These are phyloP conservation scores for Talaromyces wortmannii DNA, from an alignment of 495 filamentous ascomycete genomes.

Conservation along the genomic window DNA sequence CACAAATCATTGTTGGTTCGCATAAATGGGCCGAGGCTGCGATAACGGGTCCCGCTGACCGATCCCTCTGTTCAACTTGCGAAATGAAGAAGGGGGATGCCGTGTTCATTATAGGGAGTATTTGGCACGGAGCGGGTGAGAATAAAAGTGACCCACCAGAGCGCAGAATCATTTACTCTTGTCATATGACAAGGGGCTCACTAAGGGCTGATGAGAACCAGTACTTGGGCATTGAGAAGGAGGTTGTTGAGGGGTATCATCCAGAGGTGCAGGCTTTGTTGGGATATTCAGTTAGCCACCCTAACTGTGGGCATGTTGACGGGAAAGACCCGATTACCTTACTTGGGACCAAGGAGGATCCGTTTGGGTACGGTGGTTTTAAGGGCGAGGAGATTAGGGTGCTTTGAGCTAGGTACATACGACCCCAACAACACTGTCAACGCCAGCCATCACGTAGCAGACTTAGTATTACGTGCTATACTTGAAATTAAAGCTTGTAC, in stretches of 20 bases:
- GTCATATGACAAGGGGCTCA: slow-evolving; percentile 20
- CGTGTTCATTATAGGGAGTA: slow-evolving; percentile 16
- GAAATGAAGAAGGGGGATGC: slow-evolving; percentile 18
- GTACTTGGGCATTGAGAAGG: slow-evolving; percentile 18
- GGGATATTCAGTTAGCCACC: slow-evolving; percentile 21
- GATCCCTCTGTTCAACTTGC: slow-evolving; percentile 8
- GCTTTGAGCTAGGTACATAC: too few relatives aligned
- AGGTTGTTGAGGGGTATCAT: slow-evolving; percentile 17
- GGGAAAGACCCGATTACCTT: slow-evolving; percentile 17
- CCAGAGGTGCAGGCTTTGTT: slow-evolving; percentile 16
- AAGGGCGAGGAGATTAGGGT: background rate
- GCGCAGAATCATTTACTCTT: slow-evolving; percentile 20
- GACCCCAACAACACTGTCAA: too few relatives aligned
- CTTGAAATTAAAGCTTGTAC: too few relatives aligned
- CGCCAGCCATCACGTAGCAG: too few relatives aligned
- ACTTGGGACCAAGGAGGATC: background rate
- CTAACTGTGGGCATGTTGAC: slow-evolving; percentile 27
- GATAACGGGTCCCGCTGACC: slow-evolving; percentile 8
- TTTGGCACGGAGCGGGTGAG: slow-evolving; percentile 19
- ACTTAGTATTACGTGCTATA: too few relatives aligned
- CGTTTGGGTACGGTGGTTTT: background rate
- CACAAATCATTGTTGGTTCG: slow-evolving; percentile 17
- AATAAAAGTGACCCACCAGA: slow-evolving; percentile 8
- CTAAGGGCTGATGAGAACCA: slow-evolving; percentile 21
- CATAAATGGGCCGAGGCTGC: slow-evolving; percentile 13